These are phyloP conservation scores for Metschnikowia noctiluminum DNA, from an alignment of 805 yeast genomes.

Conservation along the genomic window DNA sequence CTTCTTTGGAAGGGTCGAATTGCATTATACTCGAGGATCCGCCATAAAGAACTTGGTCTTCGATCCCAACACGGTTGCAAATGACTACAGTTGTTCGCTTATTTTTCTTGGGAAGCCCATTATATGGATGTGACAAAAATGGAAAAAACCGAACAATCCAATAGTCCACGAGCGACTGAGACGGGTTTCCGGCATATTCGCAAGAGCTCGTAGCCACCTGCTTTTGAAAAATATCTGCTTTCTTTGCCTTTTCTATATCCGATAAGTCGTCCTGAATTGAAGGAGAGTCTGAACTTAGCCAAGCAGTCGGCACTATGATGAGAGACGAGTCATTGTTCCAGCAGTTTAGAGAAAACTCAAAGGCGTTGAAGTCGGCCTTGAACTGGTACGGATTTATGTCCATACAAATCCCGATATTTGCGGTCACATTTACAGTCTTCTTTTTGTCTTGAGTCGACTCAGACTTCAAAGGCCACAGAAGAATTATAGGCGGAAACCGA, in stretches of 20 bases:
- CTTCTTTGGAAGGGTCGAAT: slow-evolving; percentile 41
- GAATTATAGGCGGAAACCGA: slow-evolving; percentile 52
- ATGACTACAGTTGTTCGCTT: slow-evolving; percentile 41
- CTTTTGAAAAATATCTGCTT: slow-evolving; percentile 5
- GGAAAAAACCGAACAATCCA: slow-evolving; percentile 76
- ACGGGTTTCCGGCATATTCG: slow-evolving; percentile 11
- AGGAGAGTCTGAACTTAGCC: slow-evolving; percentile 62
- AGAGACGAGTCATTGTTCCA: slow-evolving; percentile 46
- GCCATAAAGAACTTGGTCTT: slow-evolving; percentile 61
- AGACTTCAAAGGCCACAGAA: slow-evolving; percentile 29
- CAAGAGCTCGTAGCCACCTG: slow-evolving; percentile 2
- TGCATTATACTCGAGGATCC: slow-evolving; percentile 60
- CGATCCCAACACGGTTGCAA: slow-evolving; percentile 79
- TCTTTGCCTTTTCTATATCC: slow-evolving; percentile 15
- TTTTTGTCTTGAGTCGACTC: not conserved
- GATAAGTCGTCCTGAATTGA: slow-evolving; percentile 22
- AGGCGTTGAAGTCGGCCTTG: slow-evolving; percentile 69
- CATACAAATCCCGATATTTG: slow-evolving; percentile 88
- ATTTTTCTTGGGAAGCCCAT: slow-evolving; percentile 22
- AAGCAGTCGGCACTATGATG: slow-evolving; percentile 79
- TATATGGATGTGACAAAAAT: slow-evolving; percentile 40
- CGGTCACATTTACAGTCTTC: slow-evolving; percentile 14
- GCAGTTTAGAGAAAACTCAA: slow-evolving; percentile 65
- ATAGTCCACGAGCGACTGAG: slow-evolving; percentile 45
- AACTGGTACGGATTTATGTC: slow-evolving; percentile 87